phyloP scores from a whole-genome alignment of 352 stramenopile genomes.

The Phytophthora sansomeana region DNA sequence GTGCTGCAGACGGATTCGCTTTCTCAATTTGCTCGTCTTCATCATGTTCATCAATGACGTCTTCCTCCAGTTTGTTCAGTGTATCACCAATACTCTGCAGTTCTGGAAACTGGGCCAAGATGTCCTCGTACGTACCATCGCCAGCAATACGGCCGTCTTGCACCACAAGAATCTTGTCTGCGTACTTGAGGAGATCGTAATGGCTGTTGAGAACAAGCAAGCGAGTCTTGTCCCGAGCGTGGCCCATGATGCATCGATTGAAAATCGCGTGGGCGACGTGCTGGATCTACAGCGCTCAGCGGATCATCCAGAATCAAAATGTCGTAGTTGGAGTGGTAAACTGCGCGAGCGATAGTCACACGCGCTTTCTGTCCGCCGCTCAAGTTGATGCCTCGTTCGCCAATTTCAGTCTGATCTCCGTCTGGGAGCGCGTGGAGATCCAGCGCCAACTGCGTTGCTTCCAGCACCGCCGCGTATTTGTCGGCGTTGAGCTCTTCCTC shows the following conservation, averaged over 20 bases:
- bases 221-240: conserved; percentile 51
- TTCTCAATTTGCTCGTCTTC: background rate
- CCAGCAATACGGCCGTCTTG: conserved; percentile 36
- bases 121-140: conserved; percentile 31
- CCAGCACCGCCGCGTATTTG: conserved; percentile 59
- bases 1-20: background rate
- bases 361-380: conserved; percentile 93
- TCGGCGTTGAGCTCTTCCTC: conserved; percentile 29
- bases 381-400: conserved; percentile 95
- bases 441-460: conserved; percentile 78
- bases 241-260: conserved; percentile 30
- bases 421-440: conserved; percentile 88
- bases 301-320: conserved; percentile 64
- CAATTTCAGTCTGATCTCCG: conserved; percentile 95
- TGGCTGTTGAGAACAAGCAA: conserved; percentile 83
- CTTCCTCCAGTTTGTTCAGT: conserved; percentile 30
- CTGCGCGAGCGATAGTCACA: conserved; percentile 84
- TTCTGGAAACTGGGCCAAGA: conserved; percentile 32
- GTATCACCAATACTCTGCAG: conserved; percentile 29
- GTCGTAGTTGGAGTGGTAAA: conserved; percentile 80
- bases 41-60: conserved; percentile 35
- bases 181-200: conserved; percentile 41
- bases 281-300: conserved; percentile 46
- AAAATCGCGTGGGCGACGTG: conserved; percentile 52
- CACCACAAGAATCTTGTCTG: conserved; percentile 46